Base-by-base conservation (phyloP, 371 early-diverging fungal genomes). In the Chytridium lagenaria region DNA sequence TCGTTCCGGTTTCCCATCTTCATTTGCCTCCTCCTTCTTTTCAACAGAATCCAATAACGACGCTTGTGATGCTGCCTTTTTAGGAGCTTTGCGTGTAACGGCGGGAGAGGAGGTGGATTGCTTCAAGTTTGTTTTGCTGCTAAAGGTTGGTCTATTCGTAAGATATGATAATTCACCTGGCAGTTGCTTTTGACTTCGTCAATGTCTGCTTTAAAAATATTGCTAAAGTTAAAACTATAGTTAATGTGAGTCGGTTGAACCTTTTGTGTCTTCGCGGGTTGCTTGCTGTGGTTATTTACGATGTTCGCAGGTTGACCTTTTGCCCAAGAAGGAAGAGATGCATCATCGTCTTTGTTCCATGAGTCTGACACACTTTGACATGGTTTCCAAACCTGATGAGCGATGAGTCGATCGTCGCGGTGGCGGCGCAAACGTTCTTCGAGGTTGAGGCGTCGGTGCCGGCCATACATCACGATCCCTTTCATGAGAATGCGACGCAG, bases 401-500 rank as follows among this genome's bases (percentile, higher is more conserved):
- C 30, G 39, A 51, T 38, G 31, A 12, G 33, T 51, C 1, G 72
- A 37, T 55, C 65, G 71, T 40, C 68, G 68, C 23, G 31, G 37
- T 1, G 64, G 23, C 7, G 73, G 34, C 7, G 64, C 59, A 10
- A 26, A 7, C n/a, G n/a, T n/a, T 69, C 73, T 51, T 30, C 75
- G 59, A 23, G 73, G 69, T 26, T 71, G 77, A 34, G 85, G 83
- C 2, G 75, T 70, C 12, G 85, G 83, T 0, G 82, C 79, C 10
- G 80, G 79, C 85, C 85, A 85, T 2, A 85, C 83, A 67, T 85
- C 85, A 22, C 68, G 75, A 59, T 85, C 85, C 28, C 74, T 67
- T 1, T 49, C 33, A 10, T 33, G 37, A 16, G 28, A 30, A 12
- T 30, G 31, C 10, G 2, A 2, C 15, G 12, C 63, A 63, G 26